Evolutionary conservation across 495 filamentous ascomycete genomes (phyloP).

Genomic region (Trichoderma gamsii): DNA sequence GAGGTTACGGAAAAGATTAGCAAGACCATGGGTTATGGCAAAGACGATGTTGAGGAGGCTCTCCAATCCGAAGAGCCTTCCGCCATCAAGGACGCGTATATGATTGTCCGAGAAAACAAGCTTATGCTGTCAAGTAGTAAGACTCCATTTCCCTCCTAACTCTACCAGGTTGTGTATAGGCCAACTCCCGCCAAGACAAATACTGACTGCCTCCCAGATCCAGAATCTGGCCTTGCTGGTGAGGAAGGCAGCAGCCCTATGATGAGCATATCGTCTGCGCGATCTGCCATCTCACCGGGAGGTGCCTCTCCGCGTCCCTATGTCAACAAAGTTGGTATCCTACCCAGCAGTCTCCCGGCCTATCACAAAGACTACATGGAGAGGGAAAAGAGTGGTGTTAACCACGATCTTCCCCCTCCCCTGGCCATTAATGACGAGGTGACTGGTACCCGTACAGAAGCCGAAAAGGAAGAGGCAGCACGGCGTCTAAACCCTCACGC

Average conservation of each 20-base stretch:
- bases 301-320: constrained; percentile 46
- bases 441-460: constrained; percentile 51
- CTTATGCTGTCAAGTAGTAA: constrained; percentile 92
- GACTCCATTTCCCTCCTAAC: constrained; percentile 21
- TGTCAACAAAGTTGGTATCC: constrained; percentile 77
- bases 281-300: constrained; percentile 39
- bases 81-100: constrained; percentile 97
- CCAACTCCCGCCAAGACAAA: constrained; percentile 33
- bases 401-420: constrained; percentile 25
- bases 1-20: constrained; percentile 90
- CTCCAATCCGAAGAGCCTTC: constrained; percentile 86
- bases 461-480: constrained; percentile 69
- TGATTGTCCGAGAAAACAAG: constrained; percentile 96
- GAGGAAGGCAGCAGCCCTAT: constrained; percentile 30
- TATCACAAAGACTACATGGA: constrained; percentile 90
- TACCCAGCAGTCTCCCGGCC: constrained; percentile 82
- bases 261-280: constrained; percentile 36
- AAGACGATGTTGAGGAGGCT: constrained; percentile 91
- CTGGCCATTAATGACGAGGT: constrained; percentile 42
- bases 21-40: constrained; percentile 94
- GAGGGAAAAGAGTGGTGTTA: constrained; percentile 47
- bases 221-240: constrained; percentile 8
- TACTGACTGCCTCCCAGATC: constrained; percentile 20
- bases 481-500: constrained; percentile 75
- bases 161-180: background rate